These are phyloP conservation scores for Penicillium rolfsii DNA, from an alignment of 2,329 filamentous ascomycete genomes.

Conservation along the genomic window DNA sequence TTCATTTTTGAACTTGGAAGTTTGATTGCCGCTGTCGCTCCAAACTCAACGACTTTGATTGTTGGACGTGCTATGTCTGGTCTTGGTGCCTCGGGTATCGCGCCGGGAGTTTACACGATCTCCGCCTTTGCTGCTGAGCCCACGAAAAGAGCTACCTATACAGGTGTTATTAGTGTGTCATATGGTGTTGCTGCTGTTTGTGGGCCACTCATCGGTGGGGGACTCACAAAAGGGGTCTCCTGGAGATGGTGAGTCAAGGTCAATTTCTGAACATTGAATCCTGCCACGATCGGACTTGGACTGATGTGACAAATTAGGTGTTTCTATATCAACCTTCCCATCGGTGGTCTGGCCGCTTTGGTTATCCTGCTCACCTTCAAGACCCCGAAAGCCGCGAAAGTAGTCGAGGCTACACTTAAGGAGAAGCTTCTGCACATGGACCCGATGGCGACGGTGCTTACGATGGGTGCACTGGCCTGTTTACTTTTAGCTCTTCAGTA, in stretches of 20 bases:
- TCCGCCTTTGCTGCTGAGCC: constrained; percentile 38
- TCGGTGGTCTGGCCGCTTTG: constrained; percentile 24
- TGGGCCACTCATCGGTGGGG: constrained; percentile 50
- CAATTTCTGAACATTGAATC: neutral
- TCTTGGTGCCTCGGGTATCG: constrained; percentile 38
- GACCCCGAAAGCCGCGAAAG: constrained; percentile 15
- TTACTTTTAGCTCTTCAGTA: constrained; percentile 54
- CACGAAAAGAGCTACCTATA: constrained; percentile 34
- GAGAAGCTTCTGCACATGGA: constrained; percentile 53
- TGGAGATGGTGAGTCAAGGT: constrained; percentile 45
- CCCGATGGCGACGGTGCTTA: constrained; percentile 44
- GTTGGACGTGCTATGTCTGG: constrained; percentile 41
- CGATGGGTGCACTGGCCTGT: constrained; percentile 46
- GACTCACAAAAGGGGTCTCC: constrained; percentile 41
- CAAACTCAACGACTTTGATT: constrained; percentile 35
- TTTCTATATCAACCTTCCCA: constrained; percentile 39
- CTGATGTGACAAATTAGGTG: constrained; percentile 35
- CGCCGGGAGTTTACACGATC: constrained; percentile 50
- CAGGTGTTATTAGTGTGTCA: constrained; percentile 30
- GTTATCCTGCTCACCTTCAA: constrained; percentile 36
- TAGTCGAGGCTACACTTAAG: constrained; percentile 8
- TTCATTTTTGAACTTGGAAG: constrained; percentile 39
- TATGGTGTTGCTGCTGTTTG: constrained; percentile 28
- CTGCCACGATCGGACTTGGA: neutral
- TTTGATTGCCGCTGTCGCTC: constrained; percentile 37